Base-by-base conservation (phyloP, 75 land plant genomes). In the Pinus albicaulis region DNA sequence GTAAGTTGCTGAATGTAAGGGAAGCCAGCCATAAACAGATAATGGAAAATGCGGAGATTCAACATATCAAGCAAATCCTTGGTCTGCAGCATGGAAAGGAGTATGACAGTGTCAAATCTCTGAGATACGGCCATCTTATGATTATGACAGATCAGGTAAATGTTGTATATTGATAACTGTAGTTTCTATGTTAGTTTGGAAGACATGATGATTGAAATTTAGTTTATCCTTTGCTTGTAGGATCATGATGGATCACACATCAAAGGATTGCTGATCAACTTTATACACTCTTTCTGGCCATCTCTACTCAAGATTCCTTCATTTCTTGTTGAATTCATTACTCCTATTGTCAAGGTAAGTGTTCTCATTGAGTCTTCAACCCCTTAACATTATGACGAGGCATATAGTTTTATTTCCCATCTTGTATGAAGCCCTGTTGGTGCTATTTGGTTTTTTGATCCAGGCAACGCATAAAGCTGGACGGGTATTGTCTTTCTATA, bases 231-330 rank as follows among this genome's bases (percentile, higher is more conserved):
- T 57, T 23, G 55, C 38, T 62, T 19, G 48, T 86, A 98, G 99
- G 99, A 98, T 83, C 99, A 98, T 85, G 99, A 98, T 82, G 99
- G 99, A 1, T 98, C 99, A 23, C 99, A 98, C 71, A 98, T 98
- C 68, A 98, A 98, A 68, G 99, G 99, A 24, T 77, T 98, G 38
- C 72, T 98, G 52, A 95, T 98, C 71, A 98, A 98, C 69, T 98
- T 98, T 77, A 92, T 98, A 62, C 99, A 98, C 84, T 80, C 95
- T 44, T 95, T 91, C 78, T 95, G 99, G 99, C 99, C 98, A 48
- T 95, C 98, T 38, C 71, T 95, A 63, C 88, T 98, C 8, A 98
- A 88, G 78, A 62, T 95, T 65, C 99, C 99, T 11, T 86, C 92
- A 16, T 98, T 98, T 82, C 78, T 98, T 71, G 84, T 95, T 53